phyloP scores from a whole-genome alignment of 2,329 filamentous ascomycete genomes.

The Penicillium thymicola region DNA sequence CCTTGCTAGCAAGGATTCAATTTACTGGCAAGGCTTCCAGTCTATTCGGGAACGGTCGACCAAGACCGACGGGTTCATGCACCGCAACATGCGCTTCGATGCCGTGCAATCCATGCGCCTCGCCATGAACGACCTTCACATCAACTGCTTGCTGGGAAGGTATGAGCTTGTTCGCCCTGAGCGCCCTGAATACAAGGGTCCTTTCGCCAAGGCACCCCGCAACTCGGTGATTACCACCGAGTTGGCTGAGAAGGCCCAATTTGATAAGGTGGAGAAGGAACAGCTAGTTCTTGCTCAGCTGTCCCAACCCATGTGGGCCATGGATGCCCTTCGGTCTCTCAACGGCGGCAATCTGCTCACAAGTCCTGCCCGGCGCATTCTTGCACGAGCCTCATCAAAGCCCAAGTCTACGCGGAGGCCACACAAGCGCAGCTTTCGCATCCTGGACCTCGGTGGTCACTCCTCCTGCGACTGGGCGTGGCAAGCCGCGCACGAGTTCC shows the following conservation, averaged over 20 bases:
- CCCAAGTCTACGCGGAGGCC: constrained; percentile 17
- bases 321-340: constrained; percentile 60
- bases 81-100: constrained; percentile 81
- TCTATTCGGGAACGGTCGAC: constrained; percentile 66
- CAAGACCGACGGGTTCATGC: constrained; percentile 73
- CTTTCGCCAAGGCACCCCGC: constrained; percentile 68
- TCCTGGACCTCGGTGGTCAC: constrained; percentile 84
- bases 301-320: constrained; percentile 57
- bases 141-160: constrained; percentile 78
- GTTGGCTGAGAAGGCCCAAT: constrained; percentile 47
- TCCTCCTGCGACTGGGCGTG: constrained; percentile 91
- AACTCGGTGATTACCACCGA: constrained; percentile 64
- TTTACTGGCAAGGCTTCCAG: constrained; percentile 86
- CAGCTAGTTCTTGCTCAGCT: constrained; percentile 73
- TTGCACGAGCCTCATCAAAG: constrained; percentile 24
- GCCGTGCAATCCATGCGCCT: constrained; percentile 80
- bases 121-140: constrained; percentile 68
- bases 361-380: constrained; percentile 47
- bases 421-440: constrained; percentile 53
- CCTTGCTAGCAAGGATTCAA: constrained; percentile 63
- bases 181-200: constrained; percentile 67
- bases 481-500: constrained; percentile 84
- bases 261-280: constrained; percentile 64
- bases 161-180: constrained; percentile 72
- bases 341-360: constrained; percentile 60